These are phyloP conservation scores for Sarocladium oryzae DNA, from an alignment of 2,329 filamentous ascomycete species.

Conservation along the genomic window DNA sequence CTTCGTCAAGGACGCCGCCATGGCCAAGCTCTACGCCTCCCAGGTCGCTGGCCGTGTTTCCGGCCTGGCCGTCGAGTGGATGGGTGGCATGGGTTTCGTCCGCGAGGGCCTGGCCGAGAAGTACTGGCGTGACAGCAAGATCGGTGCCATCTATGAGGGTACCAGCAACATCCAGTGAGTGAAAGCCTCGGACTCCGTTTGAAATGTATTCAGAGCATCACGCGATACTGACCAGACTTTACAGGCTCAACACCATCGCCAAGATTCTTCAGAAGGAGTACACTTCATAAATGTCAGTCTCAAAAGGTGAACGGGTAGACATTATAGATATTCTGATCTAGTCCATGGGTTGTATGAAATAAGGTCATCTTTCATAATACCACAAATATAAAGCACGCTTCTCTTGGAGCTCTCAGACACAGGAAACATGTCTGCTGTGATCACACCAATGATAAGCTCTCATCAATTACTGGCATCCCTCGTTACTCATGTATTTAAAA, in stretches of 20 bases:
- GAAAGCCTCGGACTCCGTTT: too few species aligned
- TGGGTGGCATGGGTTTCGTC: conserved; percentile 99
- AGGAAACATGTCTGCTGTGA: too few species aligned
- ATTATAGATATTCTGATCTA: conserved; percentile 6
- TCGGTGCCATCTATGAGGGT: conserved; percentile 95
- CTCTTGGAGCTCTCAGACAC: too few species aligned
- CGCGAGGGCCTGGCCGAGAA: conserved; percentile 95
- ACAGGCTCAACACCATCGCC: conserved; percentile 55
- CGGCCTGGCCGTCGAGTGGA: conserved; percentile 90
- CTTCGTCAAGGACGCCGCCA: conserved; percentile 92
- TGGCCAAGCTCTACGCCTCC: conserved; percentile 93
- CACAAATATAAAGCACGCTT: too few species aligned
- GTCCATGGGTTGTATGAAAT: too few species aligned
- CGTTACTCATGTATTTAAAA: not conserved
- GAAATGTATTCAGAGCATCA: not conserved
- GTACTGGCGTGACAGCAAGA: conserved; percentile 97
- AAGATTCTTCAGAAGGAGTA: conserved; percentile 58
- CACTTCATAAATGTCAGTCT: conserved; percentile 28
- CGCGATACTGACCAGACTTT: not conserved
- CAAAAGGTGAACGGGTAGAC: not conserved
- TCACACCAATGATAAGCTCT: not conserved
- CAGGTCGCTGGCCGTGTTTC: conserved; percentile 87
- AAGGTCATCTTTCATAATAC: not conserved
- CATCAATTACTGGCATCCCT: not conserved
- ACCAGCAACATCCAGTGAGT: conserved; percentile 69